Conservation (phyloP, 352 stramenopile species). For the Phytopythium aichiense region DNA sequence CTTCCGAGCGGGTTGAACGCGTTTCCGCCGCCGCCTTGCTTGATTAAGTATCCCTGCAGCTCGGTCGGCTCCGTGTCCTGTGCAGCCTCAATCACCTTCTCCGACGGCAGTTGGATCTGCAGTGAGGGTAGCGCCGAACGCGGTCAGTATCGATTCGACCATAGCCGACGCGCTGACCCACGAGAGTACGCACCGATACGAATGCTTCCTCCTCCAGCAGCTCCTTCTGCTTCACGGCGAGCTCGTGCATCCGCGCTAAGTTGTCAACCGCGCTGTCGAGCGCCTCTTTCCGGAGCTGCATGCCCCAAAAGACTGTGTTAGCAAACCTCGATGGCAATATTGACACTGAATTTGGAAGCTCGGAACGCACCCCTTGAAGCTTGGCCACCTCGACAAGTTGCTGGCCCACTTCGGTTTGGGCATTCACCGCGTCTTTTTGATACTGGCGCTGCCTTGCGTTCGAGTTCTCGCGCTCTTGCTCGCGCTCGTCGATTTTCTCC, state of each 20-base stretch:
- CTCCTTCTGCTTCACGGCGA: slow-evolving; percentile 63
- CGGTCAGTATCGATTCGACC: not conserved
- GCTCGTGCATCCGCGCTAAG: slow-evolving; percentile 57
- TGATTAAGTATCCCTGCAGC: slow-evolving; percentile 84
- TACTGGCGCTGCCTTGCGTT: slow-evolving; percentile 57
- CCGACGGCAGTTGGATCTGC: slow-evolving; percentile 66
- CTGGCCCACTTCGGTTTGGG: slow-evolving; percentile 58
- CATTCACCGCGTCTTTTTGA: slow-evolving; percentile 48
- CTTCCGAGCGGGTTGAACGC: slow-evolving; percentile 69
- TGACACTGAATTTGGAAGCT: not conserved
- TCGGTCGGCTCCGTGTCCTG: slow-evolving; percentile 61
- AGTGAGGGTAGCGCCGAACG: not conserved
- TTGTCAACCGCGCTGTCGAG: slow-evolving; percentile 65
- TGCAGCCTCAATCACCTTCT: slow-evolving; percentile 76
- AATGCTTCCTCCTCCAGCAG: slow-evolving; percentile 77
- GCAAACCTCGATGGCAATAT: not conserved
- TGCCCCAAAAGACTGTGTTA: not conserved
- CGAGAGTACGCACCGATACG: slow-evolving; percentile 41
- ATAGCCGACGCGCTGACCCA: not conserved
- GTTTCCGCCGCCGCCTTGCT: slow-evolving; percentile 77
- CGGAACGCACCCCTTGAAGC: slow-evolving; percentile 45
- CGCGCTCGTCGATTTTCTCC: slow-evolving; percentile 52
- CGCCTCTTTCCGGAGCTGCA: slow-evolving; percentile 65
- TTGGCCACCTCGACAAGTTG: slow-evolving; percentile 64
- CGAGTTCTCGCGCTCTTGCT: slow-evolving; percentile 45